These are phyloP conservation scores for Penicillium arizonense DNA, from an alignment of 495 filamentous ascomycete species.

Conservation along the genomic window DNA sequence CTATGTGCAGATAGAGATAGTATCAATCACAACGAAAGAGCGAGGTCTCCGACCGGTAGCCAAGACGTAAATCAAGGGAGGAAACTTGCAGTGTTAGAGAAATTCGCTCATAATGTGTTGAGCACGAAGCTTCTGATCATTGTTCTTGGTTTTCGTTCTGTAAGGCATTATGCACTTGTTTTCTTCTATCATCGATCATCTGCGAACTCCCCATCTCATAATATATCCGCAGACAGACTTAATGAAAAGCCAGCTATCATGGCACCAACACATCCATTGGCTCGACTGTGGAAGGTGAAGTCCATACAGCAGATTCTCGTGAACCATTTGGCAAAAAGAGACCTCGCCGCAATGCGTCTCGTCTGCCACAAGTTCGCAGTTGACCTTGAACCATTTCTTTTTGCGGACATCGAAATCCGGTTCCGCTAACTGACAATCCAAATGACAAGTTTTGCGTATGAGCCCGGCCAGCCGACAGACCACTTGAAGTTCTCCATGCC, in stretches of 20 bases:
- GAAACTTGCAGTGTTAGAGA: no score
- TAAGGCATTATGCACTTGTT: no score
- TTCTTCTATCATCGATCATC: no score
- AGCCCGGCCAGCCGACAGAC: constrained; percentile 53
- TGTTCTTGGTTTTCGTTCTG: no score
- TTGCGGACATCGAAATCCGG: constrained; percentile 44
- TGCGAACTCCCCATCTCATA: not conserved
- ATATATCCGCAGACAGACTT: not conserved
- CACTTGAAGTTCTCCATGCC: constrained; percentile 70
- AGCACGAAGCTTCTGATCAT: no score
- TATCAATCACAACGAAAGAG: not conserved
- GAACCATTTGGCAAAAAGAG: constrained; percentile 33
- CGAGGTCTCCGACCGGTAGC: no score
- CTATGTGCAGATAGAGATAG: not conserved
- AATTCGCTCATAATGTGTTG: no score
- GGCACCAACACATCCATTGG: constrained; percentile 21
- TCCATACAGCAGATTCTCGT: constrained; percentile 42
- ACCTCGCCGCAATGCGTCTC: constrained; percentile 47
- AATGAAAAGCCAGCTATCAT: no score
- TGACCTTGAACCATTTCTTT: constrained; percentile 47
- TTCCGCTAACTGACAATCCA: constrained; percentile 66
- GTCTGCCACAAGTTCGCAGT: constrained; percentile 51
- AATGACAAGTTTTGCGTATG: constrained; percentile 64
- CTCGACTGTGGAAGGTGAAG: constrained; percentile 50
- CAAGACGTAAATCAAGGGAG: no score